Conservation (phyloP, 2,329 filamentous ascomycete species). For the Cladosporium sp. region DNA sequence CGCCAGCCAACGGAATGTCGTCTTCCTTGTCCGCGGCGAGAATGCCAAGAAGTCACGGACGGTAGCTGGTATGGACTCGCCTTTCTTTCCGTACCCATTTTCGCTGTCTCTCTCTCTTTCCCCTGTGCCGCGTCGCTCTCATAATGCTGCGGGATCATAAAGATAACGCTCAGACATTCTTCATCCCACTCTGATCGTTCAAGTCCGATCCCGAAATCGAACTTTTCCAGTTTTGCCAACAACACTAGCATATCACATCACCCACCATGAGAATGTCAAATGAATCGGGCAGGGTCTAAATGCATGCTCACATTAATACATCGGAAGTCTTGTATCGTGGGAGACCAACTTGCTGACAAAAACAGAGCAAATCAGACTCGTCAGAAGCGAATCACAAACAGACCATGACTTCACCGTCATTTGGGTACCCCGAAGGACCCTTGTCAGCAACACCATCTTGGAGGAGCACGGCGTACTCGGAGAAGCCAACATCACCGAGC, state of each 20-base stretch:
- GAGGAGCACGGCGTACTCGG: conserved; percentile 92
- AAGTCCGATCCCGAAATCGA: conserved; percentile 36
- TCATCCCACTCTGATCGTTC: conserved; percentile 49
- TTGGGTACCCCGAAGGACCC: conserved; percentile 88
- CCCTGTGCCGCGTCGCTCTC: no score
- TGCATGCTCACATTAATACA: conserved; percentile 10
- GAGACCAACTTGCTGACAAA: neutral
- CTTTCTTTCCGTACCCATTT: conserved; percentile 10
- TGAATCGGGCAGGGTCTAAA: conserved; percentile 10
- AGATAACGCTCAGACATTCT: conserved; percentile 54
- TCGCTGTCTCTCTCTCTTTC: neutral
- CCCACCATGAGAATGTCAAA: conserved; percentile 1
- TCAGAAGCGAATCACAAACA: conserved; percentile 81
- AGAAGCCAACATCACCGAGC: conserved; percentile 82
- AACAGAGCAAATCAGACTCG: conserved; percentile 81
- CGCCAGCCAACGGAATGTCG: conserved; percentile 87
- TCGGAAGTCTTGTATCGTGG: neutral
- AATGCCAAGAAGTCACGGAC: conserved; percentile 76
- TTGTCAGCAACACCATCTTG: conserved; percentile 84
- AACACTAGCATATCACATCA: conserved; percentile 13
- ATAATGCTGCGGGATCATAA: conserved; percentile 46
- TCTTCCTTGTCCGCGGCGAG: conserved; percentile 90
- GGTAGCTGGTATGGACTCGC: conserved; percentile 68
- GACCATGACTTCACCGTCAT: conserved; percentile 97
- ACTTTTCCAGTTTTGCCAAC: conserved; percentile 14